Conservation (phyloP, 805 yeast species). For the Suhomyces vadensis region DNA sequence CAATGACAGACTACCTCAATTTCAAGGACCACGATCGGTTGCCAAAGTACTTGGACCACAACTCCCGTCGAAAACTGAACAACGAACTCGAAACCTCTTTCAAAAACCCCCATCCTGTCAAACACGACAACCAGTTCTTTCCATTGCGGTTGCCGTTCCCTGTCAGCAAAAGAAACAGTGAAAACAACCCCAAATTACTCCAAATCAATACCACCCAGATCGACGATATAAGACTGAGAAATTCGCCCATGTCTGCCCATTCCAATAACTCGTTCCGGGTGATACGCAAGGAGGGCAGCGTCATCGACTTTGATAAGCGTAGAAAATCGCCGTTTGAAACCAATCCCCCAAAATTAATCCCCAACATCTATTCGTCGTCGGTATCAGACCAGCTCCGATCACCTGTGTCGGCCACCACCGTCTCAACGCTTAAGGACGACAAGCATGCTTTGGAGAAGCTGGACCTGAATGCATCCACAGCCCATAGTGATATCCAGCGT, state of each 20-base stretch:
- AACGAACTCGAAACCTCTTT: neutral
- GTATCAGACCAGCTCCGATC: constrained; percentile 32
- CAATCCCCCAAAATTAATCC: constrained; percentile 39
- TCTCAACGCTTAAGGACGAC: constrained; percentile 27
- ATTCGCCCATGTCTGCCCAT: constrained; percentile 2
- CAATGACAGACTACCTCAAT: constrained; percentile 53
- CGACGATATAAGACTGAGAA: neutral
- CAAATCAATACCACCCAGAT: constrained; percentile 17
- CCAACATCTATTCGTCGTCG: constrained; percentile 37
- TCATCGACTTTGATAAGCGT: constrained; percentile 79
- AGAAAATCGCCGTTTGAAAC: constrained; percentile 70
- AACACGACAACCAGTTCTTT: constrained; percentile 8
- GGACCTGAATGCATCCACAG: neutral
- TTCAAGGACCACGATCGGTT: constrained; percentile 44
- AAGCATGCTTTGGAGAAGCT: neutral
- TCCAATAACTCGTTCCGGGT: constrained; percentile 58
- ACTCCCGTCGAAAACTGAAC: neutral
- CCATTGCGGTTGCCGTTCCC: constrained; percentile 20
- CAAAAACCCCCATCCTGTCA: too few relatives aligned
- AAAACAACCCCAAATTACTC: constrained; percentile 9
- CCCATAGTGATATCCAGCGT: neutral
- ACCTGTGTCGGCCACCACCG: constrained; percentile 38
- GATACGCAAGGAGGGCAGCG: constrained; percentile 62
- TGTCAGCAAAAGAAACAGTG: constrained; percentile 8
- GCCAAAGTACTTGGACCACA: neutral